Conservation (phyloP, 164 flowering plant species). For the Aristolochia fimbriata region DNA sequence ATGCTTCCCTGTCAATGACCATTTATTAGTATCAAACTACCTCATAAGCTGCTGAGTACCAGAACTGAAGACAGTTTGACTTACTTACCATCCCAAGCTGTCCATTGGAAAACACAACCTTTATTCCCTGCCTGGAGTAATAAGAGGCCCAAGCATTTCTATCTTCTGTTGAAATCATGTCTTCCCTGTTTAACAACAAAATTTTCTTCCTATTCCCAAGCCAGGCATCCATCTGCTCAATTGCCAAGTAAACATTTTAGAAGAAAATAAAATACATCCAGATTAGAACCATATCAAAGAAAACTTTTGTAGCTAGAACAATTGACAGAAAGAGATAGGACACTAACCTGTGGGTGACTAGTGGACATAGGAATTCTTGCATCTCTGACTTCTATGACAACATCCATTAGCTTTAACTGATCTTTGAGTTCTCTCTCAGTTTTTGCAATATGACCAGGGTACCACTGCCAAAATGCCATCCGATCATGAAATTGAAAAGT, state of each 20-base stretch:
- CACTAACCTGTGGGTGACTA: conserved; percentile 68
- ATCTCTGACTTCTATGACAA: conserved; percentile 95
- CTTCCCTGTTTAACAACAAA: conserved; percentile 90
- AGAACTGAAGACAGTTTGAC: conserved; percentile 1
- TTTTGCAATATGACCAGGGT: conserved; percentile 96
- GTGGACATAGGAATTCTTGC: conserved; percentile 93
- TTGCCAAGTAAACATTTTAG: neutral
- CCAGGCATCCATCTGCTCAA: conserved; percentile 77
- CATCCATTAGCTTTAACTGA: conserved; percentile 93
- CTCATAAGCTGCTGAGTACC: neutral
- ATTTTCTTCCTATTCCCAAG: conserved; percentile 78
- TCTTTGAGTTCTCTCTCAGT: conserved; percentile 85
- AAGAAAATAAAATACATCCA: neutral
- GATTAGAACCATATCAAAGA: neutral
- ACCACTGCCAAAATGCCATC: conserved; percentile 54
- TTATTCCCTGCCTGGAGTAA: conserved; percentile 68
- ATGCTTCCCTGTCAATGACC: conserved; percentile 55
- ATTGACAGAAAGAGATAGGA: neutral
- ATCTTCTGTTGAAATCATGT: conserved; percentile 90
- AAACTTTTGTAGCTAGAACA: neutral
- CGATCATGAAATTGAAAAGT: neutral
- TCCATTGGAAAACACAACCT: conserved; percentile 84
- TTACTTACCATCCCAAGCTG: conserved; percentile 76
- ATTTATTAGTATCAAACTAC: conserved; percentile 3
- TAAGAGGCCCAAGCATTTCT: conserved; percentile 89